These are phyloP conservation scores for Anastatica hierochuntica DNA, from an alignment of 345 rosid genomes.

Conservation along the genomic window DNA sequence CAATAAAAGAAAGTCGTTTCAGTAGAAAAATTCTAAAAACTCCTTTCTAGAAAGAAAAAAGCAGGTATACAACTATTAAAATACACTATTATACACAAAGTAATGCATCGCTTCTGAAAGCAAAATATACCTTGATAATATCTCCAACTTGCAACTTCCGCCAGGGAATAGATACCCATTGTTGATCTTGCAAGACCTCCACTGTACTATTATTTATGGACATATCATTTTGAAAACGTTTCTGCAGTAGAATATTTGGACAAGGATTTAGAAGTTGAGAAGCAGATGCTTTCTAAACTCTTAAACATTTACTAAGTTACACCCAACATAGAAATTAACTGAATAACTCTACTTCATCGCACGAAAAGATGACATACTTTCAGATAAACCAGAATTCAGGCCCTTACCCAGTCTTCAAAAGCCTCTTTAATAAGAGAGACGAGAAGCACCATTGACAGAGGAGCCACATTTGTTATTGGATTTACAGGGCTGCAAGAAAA, in stretches of 20 bases:
- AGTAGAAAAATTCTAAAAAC: not conserved
- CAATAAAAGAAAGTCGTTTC: too few species aligned
- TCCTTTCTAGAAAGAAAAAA: not conserved
- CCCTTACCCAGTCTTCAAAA: slow-evolving; percentile 89
- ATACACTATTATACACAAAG: not conserved
- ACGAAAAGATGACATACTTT: too few species aligned
- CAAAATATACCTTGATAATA: slow-evolving; percentile 48
- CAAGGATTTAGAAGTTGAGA: not conserved
- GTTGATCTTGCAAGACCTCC: slow-evolving; percentile 73
- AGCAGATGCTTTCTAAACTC: not conserved
- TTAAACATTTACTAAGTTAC: not conserved
- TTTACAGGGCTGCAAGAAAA: slow-evolving; percentile 71
- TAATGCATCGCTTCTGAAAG: not conserved
- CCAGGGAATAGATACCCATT: slow-evolving; percentile 70
- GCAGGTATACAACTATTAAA: not conserved
- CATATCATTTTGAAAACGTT: slow-evolving; percentile 89
- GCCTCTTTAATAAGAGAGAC: slow-evolving; percentile 93
- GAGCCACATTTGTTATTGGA: slow-evolving; percentile 84
- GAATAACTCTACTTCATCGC: not conserved
- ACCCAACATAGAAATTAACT: not conserved
- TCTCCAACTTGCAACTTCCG: slow-evolving; percentile 91
- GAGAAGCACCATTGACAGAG: slow-evolving; percentile 76
- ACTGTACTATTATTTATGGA: slow-evolving; percentile 55
- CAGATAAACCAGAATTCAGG: slow-evolving; percentile 1
- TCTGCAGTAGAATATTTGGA: slow-evolving; percentile 39